Base-by-base conservation (phyloP, 2,329 filamentous ascomycete species). In the Teratosphaeria nubilosa region DNA sequence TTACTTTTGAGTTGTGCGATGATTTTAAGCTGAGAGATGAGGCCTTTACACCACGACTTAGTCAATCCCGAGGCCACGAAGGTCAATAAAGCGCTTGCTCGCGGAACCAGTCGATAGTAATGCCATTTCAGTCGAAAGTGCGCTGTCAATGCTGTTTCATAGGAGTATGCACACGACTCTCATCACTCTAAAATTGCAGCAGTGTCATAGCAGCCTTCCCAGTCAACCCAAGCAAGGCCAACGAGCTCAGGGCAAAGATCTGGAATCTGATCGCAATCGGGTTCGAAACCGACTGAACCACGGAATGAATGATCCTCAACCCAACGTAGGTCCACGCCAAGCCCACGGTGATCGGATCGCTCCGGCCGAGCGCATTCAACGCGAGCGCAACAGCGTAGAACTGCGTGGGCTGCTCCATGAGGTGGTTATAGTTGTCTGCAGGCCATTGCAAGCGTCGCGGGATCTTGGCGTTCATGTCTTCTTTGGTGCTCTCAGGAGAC, bases 321-420 rank as follows among this genome's bases (percentile, higher is more conserved):
- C 70, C 74, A 2, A 77, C 73, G 62, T 78, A 78, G 14, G 62
- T 63, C 76, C 76, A 78, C 2, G 76, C 75, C 31, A 77, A 63
- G 3, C 62, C 54, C 0, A 71, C 63, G 32, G 74, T 72, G 51
- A 57, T 62, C 56, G 51, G 64, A 59, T 67, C 65, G 11, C 61
- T 54, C 3, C 61, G 62, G n/a, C 65, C 66, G 32, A 72, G 55
- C 22, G 72, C 52, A 1, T 72, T 72, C 37, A 78, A 61, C 1
- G 69, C 68, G 6, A 77, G 65, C 1, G 63, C 60, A 1, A 69
- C 60, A 20, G 74, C 75, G 65, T 77, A 78, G 67, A 78, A 78
- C 50, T 73, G 71, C 1, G 73, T 75, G 16, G 76, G 76, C 62
- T 77, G 75, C 66, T 78, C 74, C 58, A 72, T 65, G 54, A 77